Base-by-base conservation (phyloP, 2,329 filamentous ascomycete genomes). In the Talaromyces sp. region DNA sequence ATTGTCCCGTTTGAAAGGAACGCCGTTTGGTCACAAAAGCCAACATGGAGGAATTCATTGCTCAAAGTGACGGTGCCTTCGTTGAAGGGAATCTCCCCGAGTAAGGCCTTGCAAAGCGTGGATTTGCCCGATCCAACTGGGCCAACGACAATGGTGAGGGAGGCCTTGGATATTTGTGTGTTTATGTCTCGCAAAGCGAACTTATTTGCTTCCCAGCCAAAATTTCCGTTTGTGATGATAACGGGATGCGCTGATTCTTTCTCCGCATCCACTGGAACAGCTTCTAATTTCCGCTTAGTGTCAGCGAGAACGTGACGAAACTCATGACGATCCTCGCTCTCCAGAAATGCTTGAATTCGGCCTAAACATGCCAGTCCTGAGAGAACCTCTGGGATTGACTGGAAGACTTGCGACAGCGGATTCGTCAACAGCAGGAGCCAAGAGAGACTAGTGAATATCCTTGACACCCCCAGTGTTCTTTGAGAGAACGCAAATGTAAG, bases 1-100 rank as follows among this genome's bases (percentile, higher is more conserved):
- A 78, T 71, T 11, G 75, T 72, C 3, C 68, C 69, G 61, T 77
- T 77, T 56, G 70, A 69, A 40, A 71, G 67, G 65, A 72, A 76
- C 5, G 73, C 71, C 19, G 70, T 71, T 61, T 76, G 74, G 59
- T 78, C 76, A 68, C 79, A 81, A 66, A 75, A 81, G 4, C 78
- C 78, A 19, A 80, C 71, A 45, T 74, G 74, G 4, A 68, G 45
- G 1, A 73, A 43, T 15, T 22, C 15, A n/a, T 27, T 56, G 49
- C 36, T 29, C 36, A 63, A 34, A 3, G 36, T 54, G 25, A 64
- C 53, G 5, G 6, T 69, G 11, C 74, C 76, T 38, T 72, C 22
- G 22, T 38, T 68, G 47, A 71, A 69, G 27, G 73, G 73, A n/a
- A 74, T 69, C 53, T 79, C 75, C 0, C 74, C 74, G 11, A 79